Evolutionary conservation across 108 stramenopile genomes (phyloP).

Genomic region (Skeletonema potamos): DNA sequence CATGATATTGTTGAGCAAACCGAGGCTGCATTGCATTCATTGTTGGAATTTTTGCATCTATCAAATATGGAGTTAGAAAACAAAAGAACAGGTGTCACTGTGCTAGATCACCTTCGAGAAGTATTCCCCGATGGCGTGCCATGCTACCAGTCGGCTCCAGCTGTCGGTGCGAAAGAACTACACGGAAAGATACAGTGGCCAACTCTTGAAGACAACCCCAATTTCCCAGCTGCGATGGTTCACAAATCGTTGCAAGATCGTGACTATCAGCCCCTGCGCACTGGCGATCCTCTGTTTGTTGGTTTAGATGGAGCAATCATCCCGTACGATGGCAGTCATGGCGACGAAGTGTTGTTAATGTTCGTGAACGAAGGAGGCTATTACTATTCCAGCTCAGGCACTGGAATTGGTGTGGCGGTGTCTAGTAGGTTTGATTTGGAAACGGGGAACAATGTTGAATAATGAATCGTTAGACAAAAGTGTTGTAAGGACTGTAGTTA

Average conservation of each 20-base stretch:
- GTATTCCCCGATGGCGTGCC: constrained; percentile 2
- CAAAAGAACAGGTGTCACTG: not conserved
- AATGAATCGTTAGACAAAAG: not conserved
- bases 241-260: constrained; percentile 22
- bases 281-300: constrained; percentile 16
- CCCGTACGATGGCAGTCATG: constrained; percentile 19
- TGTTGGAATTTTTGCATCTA: constrained; percentile 23
- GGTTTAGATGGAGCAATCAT: constrained; percentile 6
- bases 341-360: constrained; percentile 21
- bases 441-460: constrained; percentile 15
- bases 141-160: constrained; percentile 12
- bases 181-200: constrained; percentile 18
- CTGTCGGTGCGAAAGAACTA: not conserved
- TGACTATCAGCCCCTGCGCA: not conserved
- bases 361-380: constrained; percentile 43
- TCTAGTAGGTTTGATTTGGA: constrained; percentile 34
- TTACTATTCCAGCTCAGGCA: constrained; percentile 43
- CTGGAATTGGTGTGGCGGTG: constrained; percentile 60
- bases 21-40: not conserved
- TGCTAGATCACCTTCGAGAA: not conserved
- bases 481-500: not conserved
- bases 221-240: constrained; percentile 1
- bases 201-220: constrained; percentile 8
- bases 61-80: not conserved
- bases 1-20: constrained; percentile 18